These are phyloP conservation scores for Chloranthus sessilifolius DNA, from an alignment of 164 flowering plant species.

Conservation along the genomic window DNA sequence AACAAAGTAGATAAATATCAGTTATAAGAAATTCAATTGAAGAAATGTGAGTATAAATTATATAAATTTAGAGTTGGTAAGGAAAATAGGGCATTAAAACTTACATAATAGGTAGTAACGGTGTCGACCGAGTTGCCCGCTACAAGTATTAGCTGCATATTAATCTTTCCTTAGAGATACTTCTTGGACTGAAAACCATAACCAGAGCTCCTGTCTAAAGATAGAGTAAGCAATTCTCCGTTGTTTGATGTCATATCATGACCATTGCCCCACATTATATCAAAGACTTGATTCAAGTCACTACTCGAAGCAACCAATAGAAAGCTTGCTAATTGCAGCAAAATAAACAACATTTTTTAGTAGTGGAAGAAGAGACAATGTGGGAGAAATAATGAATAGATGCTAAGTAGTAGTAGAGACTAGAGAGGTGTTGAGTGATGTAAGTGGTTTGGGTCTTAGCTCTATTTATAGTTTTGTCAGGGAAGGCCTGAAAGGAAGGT, in stretches of 20 bases:
- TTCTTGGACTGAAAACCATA: slow-evolving; percentile 21
- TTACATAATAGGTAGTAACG: slow-evolving; percentile 21
- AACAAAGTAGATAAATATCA: too few relatives aligned
- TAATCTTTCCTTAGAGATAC: slow-evolving; percentile 14
- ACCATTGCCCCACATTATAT: slow-evolving; percentile 20
- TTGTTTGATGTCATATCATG: slow-evolving; percentile 18
- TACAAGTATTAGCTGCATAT: slow-evolving; percentile 20
- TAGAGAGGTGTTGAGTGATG: too few relatives aligned
- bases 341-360: not conserved
- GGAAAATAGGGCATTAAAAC: slow-evolving; percentile 1
- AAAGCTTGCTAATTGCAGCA: not conserved
- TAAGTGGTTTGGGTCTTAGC: too few relatives aligned
- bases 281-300: slow-evolving; percentile 15
- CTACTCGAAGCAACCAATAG: slow-evolving; percentile 6
- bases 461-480: too few relatives aligned
- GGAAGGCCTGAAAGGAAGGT: too few relatives aligned
- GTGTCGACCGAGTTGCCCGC: slow-evolving; percentile 23
- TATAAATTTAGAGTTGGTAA: not conserved
- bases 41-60: not conserved
- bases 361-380: not conserved
- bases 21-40: too few relatives aligned
- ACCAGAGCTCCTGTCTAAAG: slow-evolving; percentile 15
- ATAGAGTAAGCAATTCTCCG: slow-evolving; percentile 20
- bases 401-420: too few relatives aligned
- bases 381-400: not conserved